These are phyloP conservation scores for Apiotrichum mycotoxinovorans DNA, from an alignment of 1,284 basidiomycete species.

Conservation along the genomic window DNA sequence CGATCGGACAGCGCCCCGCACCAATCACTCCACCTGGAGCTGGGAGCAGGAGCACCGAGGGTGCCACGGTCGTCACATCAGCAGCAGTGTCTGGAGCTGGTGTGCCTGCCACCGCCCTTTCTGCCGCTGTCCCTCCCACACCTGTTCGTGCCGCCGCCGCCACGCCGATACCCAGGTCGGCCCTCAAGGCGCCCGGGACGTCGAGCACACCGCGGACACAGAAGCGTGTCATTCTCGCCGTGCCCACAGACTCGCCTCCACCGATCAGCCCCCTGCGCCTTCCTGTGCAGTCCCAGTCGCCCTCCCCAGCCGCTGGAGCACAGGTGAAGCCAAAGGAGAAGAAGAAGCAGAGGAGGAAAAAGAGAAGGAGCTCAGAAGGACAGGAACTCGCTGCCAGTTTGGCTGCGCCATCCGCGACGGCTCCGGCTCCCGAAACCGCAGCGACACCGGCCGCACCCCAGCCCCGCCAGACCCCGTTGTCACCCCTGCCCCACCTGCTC, in stretches of 20 bases:
- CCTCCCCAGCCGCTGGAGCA: neutral
- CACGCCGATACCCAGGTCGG: constrained; percentile 9
- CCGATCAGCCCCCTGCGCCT: neutral
- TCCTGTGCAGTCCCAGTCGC: neutral
- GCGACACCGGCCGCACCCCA: too few species aligned
- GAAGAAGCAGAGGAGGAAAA: neutral
- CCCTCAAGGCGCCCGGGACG: constrained; percentile 3
- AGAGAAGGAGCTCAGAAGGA: neutral
- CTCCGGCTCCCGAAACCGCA: neutral
- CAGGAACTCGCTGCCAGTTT: neutral
- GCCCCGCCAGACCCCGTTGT: neutral
- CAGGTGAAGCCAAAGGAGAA: neutral
- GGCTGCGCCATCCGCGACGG: neutral
- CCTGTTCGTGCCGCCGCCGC: neutral
- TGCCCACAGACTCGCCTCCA: constrained; percentile 10
- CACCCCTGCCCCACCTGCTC: neutral
- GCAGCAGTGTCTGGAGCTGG: neutral
- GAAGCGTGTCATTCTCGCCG: constrained; percentile 12
- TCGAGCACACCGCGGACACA: constrained; percentile 8
- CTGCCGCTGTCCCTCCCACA: constrained; percentile 1
- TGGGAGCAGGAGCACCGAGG: too few species aligned
- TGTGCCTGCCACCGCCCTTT: neutral
- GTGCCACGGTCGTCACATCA: too few species aligned
- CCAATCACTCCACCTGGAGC: neutral
- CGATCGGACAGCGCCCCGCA: constrained; percentile 7